phyloP scores from a whole-genome alignment of 1,139 yeast genomes.

The Geotrichum bryndzae region DNA sequence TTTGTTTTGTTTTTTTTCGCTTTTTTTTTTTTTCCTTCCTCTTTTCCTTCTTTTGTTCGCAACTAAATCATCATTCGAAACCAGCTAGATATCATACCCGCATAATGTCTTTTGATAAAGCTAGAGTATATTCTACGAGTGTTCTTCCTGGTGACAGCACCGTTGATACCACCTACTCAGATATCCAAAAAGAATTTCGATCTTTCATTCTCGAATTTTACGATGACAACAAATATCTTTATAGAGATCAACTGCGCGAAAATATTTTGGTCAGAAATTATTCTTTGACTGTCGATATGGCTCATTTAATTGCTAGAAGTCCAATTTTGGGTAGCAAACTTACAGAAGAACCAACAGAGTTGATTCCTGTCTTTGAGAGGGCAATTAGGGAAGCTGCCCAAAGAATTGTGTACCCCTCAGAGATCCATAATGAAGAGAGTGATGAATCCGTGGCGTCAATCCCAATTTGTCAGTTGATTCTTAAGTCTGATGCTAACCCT shows the following conservation, averaged over 20 bases:
- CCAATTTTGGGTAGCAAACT: slow-evolving; percentile 83
- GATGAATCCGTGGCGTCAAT: slow-evolving; percentile 35
- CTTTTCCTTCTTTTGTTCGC: background rate
- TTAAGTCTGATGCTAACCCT: slow-evolving; percentile 67
- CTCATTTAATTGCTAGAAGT: slow-evolving; percentile 79
- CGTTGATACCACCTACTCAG: slow-evolving; percentile 63
- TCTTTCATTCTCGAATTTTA: slow-evolving; percentile 81
- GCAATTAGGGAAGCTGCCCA: slow-evolving; percentile 91
- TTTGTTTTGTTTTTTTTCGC: background rate
- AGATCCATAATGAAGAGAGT: slow-evolving; percentile 22
- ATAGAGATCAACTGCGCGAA: slow-evolving; percentile 87
- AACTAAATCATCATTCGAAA: background rate
- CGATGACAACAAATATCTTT: slow-evolving; percentile 73
- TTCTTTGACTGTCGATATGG: slow-evolving; percentile 68
- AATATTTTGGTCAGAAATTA: slow-evolving; percentile 74
- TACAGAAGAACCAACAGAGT: slow-evolving; percentile 80
- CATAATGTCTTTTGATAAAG: slow-evolving; percentile 59
- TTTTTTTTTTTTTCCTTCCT: background rate
- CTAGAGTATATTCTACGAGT: slow-evolving; percentile 74
- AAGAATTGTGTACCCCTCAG: slow-evolving; percentile 58
- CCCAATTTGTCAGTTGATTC: slow-evolving; percentile 77
- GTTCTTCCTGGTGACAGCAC: slow-evolving; percentile 79
- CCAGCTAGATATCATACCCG: background rate
- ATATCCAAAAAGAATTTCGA: slow-evolving; percentile 72
- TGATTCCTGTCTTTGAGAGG: slow-evolving; percentile 80